These are phyloP conservation scores for Kluyveromyces marxianus DNA, from an alignment of 1,139 yeast genomes.

Conservation along the genomic window DNA sequence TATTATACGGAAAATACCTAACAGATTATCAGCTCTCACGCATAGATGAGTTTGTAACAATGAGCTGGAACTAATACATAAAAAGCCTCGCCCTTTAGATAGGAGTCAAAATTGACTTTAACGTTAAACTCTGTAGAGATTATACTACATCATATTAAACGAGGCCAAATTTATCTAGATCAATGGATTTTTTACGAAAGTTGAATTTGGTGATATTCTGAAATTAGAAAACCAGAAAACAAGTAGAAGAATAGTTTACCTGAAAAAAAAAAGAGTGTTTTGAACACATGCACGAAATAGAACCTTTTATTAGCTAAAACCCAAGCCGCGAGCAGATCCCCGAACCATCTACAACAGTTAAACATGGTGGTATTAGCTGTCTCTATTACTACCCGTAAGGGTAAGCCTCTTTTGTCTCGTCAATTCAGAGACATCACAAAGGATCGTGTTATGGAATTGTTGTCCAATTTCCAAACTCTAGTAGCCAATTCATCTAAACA, in stretches of 20 bases:
- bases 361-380: constrained; percentile 78
- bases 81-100: not conserved
- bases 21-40: not conserved
- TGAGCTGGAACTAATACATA: not conserved
- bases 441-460: constrained; percentile 78
- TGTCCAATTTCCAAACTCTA: constrained; percentile 81
- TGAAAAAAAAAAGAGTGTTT: too few relatives aligned
- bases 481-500: constrained; percentile 66
- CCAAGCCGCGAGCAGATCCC: too few relatives aligned
- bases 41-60: not conserved
- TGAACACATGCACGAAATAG: too few relatives aligned
- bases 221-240: too few relatives aligned
- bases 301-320: too few relatives aligned
- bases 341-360: too few relatives aligned
- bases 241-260: too few relatives aligned
- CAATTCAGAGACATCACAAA: constrained; percentile 83
- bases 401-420: constrained; percentile 87
- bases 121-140: too few relatives aligned
- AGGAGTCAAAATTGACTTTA: not conserved
- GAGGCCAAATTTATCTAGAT: too few relatives aligned
- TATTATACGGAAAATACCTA: not conserved
- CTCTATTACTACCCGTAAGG: constrained; percentile 90
- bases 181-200: too few relatives aligned
- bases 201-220: too few relatives aligned
- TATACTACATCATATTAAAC: too few relatives aligned